phyloP scores from a whole-genome alignment of 2,329 filamentous ascomycete species.

The Corynespora cassiicola region DNA sequence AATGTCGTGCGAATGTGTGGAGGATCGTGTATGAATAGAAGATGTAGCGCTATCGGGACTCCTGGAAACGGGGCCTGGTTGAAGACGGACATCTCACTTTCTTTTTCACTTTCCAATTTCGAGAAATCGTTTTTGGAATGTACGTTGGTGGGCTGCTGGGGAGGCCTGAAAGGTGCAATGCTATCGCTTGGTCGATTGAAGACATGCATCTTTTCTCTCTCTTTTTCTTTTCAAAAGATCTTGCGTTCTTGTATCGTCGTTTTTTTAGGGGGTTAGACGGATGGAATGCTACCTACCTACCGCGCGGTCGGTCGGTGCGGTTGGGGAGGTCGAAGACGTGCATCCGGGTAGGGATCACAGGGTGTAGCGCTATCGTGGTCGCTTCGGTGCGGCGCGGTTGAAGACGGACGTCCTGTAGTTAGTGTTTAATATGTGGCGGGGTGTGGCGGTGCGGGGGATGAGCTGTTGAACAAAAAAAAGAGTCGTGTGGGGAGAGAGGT shows the following conservation, averaged over 20 bases:
- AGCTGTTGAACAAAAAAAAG: slow-evolving; percentile 8
- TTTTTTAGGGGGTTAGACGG: background rate
- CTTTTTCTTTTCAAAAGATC: background rate
- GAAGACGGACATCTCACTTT: slow-evolving; percentile 30
- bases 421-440: background rate
- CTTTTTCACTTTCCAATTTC: too few relatives aligned
- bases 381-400: slow-evolving; percentile 5
- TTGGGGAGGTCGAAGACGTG: slow-evolving; percentile 16
- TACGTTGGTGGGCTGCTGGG: too few relatives aligned
- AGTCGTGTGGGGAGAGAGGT: too few relatives aligned
- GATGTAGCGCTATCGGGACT: slow-evolving; percentile 33
- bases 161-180: slow-evolving; percentile 20
- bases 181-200: slow-evolving; percentile 33
- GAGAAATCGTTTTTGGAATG: too few relatives aligned
- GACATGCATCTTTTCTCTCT: slow-evolving; percentile 23
- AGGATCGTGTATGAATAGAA: background rate
- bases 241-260: slow-evolving; percentile 11
- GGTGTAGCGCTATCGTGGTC: slow-evolving; percentile 26
- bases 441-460: slow-evolving; percentile 6
- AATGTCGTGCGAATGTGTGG: background rate
- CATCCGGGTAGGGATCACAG: slow-evolving; percentile 5
- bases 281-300: slow-evolving; percentile 9
- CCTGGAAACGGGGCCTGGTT: slow-evolving; percentile 18
- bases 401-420: slow-evolving; percentile 12
- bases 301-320: too few relatives aligned